A percentile compares a stretch with the other conserved stretches of the same genome.
Evolutionary conservation across 169 alveolate genomes (phyloP).

Genomic region (Cryptosporidium parvum): DNA sequence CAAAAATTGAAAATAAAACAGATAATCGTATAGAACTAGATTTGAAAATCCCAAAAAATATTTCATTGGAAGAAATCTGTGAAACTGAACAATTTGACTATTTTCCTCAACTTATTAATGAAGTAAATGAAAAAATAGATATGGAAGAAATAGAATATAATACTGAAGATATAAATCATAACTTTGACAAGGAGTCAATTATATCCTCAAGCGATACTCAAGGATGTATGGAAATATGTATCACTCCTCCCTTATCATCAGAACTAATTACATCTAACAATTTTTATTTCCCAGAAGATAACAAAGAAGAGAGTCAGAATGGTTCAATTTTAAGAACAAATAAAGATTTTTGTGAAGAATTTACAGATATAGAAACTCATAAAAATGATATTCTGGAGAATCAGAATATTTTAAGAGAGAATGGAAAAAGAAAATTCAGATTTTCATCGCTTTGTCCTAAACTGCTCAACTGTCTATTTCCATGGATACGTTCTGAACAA

Average conservation of each 20-base stretch:
- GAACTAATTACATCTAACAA: constrained; percentile 6
- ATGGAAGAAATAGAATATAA: not conserved
- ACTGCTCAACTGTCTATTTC: constrained; percentile 28
- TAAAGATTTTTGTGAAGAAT: not conserved
- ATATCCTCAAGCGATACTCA: constrained; percentile 13
- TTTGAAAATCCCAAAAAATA: not conserved
- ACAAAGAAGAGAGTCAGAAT: not conserved
- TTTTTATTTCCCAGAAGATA: constrained; percentile 32
- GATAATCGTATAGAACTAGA: not conserved
- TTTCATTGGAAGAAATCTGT: not conserved
- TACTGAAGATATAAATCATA: not conserved
- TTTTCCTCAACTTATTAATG: not conserved
- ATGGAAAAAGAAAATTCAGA: not conserved
- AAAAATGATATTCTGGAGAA: not conserved
- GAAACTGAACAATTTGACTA: not conserved
- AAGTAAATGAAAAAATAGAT: not conserved
- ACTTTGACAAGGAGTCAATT: constrained; percentile 6
- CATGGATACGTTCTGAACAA: constrained; percentile 48
- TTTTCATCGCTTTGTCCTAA: constrained; percentile 19
- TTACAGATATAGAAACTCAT: not conserved
- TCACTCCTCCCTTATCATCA: constrained; percentile 56
- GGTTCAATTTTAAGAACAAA: not conserved
- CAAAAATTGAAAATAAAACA: not conserved
- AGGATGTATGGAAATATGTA: constrained; percentile 51
- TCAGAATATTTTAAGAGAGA: not conserved